A percentile compares a stretch with the other conserved stretches of the same genome.
These are phyloP conservation scores for Gamsiella multidivaricata DNA, from an alignment of 192 early-diverging fungal genomes.

Conservation along the genomic window DNA sequence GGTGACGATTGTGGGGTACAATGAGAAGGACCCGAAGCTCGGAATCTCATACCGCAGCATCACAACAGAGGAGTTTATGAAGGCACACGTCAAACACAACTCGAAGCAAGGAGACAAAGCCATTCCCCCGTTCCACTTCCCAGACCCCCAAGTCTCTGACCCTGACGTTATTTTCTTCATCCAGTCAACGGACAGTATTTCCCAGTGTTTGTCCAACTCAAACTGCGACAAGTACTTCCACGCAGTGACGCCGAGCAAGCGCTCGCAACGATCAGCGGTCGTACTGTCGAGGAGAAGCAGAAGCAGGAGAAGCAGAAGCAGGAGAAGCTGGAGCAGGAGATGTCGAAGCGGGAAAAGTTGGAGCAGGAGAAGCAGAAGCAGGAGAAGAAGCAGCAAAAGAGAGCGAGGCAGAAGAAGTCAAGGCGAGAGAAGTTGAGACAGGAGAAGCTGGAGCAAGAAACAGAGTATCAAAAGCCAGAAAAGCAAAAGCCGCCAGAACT, in stretches of 20 bases:
- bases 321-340: no score
- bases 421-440: not conserved
- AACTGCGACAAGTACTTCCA: conserved; percentile 11
- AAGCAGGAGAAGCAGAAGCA: not conserved
- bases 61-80: conserved; percentile 5
- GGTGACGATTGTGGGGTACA: conserved; percentile 7
- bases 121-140: conserved; percentile 15
- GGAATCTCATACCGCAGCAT: not conserved
- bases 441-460: not conserved
- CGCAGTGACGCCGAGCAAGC: not conserved
- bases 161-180: conserved; percentile 11
- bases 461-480: not conserved
- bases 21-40: not conserved
- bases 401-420: not conserved
- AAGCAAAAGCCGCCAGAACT: not conserved
- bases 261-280: not conserved
- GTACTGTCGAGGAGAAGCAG: not conserved
- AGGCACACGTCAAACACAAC: conserved; percentile 7
- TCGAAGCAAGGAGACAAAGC: not conserved
- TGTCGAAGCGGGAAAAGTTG: no score
- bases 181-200: not conserved
- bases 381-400: no score
- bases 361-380: no score
- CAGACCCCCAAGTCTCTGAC: conserved; percentile 1
- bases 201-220: conserved; percentile 5